Conservation (phyloP, 306 rosid genomes). For the Begonia fuchsioides region DNA sequence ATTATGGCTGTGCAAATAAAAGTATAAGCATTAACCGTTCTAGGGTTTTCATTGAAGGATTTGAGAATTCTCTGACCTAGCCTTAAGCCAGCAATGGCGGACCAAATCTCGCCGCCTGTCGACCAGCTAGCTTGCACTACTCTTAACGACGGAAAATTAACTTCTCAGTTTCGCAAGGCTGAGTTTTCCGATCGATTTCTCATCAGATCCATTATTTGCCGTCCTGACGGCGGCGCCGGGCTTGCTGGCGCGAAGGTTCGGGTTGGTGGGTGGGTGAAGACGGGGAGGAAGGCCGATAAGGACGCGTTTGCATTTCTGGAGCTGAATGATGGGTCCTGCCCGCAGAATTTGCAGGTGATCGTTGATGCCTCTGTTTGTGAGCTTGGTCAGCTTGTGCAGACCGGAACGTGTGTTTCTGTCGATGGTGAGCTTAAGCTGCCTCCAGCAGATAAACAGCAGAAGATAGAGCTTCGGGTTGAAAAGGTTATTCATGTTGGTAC, state of each 20-base stretch:
- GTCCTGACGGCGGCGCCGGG: constrained; percentile 64
- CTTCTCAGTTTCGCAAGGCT: constrained; percentile 15
- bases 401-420: constrained; percentile 67
- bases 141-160: constrained; percentile 6
- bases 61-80: background rate
- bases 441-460: constrained; percentile 70
- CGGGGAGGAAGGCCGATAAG: constrained; percentile 89
- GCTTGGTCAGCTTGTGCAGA: constrained; percentile 59
- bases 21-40: too few species aligned
- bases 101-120: constrained; percentile 21
- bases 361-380: constrained; percentile 61
- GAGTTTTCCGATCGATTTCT: constrained; percentile 76
- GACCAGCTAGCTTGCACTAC: constrained; percentile 33
- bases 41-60: background rate
- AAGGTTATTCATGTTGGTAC: constrained; percentile 66
- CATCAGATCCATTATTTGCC: constrained; percentile 45
- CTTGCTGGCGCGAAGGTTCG: constrained; percentile 47
- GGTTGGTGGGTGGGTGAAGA: constrained; percentile 90
- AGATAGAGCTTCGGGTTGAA: constrained; percentile 68
- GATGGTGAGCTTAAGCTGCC: constrained; percentile 72
- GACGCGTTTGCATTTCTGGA: constrained; percentile 85
- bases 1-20: too few species aligned
- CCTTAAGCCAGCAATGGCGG: constrained; percentile 29
- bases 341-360: constrained; percentile 73
- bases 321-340: constrained; percentile 73